A percentile compares a stretch with the other conserved stretches of the same genome.
phyloP scores from a whole-genome alignment of 2,329 filamentous ascomycete species.

The Penicillium fuscoglaucum region DNA sequence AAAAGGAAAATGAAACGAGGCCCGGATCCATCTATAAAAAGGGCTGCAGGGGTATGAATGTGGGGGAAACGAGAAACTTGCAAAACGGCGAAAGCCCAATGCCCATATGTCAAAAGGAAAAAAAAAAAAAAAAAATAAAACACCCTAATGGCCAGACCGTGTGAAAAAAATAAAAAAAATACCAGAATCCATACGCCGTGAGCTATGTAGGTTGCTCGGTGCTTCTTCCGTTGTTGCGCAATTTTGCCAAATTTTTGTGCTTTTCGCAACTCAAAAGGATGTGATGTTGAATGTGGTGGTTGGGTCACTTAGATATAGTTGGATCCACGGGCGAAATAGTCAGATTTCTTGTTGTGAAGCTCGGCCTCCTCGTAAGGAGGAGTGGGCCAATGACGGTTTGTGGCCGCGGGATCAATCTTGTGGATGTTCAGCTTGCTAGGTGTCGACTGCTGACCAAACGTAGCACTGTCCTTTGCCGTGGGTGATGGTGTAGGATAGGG shows the following conservation, averaged over 20 bases:
- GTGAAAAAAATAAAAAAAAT: slow-evolving; percentile 24
- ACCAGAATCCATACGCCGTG: slow-evolving; percentile 35
- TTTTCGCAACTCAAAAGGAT: slow-evolving; percentile 15
- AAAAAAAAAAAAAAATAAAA: slow-evolving; percentile 15
- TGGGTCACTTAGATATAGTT: slow-evolving; percentile 35
- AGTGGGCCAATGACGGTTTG: slow-evolving; percentile 80
- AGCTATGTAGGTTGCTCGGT: slow-evolving; percentile 21
- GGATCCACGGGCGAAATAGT: slow-evolving; percentile 70
- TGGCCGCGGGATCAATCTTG: slow-evolving; percentile 51
- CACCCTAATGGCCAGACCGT: slow-evolving; percentile 23
- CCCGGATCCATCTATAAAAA: slow-evolving; percentile 39
- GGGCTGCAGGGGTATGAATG: slow-evolving; percentile 43
- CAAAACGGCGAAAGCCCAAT: slow-evolving; percentile 23
- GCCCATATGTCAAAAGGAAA: slow-evolving; percentile 23
- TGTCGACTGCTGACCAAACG: slow-evolving; percentile 63
- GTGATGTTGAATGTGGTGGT: slow-evolving; percentile 18
- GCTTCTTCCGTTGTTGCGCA: slow-evolving; percentile 24
- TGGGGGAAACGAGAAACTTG: slow-evolving; percentile 19
- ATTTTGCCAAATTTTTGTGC: slow-evolving; percentile 25
- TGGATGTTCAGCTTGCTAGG: slow-evolving; percentile 65
- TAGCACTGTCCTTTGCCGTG: slow-evolving; percentile 77
- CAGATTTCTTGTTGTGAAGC: slow-evolving; percentile 81
- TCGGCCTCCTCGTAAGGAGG: slow-evolving; percentile 93
- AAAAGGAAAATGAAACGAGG: slow-evolving; percentile 35
- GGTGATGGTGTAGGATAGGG: slow-evolving; percentile 73